Conservation (phyloP, 768 basidiomycete species). For the Cyathus striatus region DNA sequence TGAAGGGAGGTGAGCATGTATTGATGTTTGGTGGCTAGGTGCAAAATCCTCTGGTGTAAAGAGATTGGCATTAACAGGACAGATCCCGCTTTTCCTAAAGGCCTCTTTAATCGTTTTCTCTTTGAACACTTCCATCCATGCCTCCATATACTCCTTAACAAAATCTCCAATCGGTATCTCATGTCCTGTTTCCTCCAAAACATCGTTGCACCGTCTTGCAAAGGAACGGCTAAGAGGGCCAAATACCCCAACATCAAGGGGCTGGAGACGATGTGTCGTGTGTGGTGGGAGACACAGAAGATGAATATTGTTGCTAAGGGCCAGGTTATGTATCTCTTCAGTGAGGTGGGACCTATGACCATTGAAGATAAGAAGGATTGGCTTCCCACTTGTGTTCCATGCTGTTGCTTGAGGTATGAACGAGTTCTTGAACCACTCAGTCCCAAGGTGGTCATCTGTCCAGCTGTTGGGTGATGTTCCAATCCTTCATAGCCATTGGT, state of each 20-base stretch:
- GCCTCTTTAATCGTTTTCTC: slow-evolving; percentile 8
- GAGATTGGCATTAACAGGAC: slow-evolving; percentile 11
- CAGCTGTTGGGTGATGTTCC: slow-evolving; percentile 17
- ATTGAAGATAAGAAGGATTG: slow-evolving; percentile 18
- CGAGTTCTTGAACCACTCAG: slow-evolving; percentile 13
- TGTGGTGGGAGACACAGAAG: slow-evolving; percentile 4
- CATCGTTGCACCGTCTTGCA: slow-evolving; percentile 4
- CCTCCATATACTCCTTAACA: slow-evolving; percentile 14
- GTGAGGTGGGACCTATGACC: slow-evolving; percentile 16
- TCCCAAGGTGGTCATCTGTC: slow-evolving; percentile 14
- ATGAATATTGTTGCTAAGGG: neutral
- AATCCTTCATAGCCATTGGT: slow-evolving; percentile 8
- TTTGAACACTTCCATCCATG: slow-evolving; percentile 6
- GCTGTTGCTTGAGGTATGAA: slow-evolving; percentile 13
- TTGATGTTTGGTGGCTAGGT: slow-evolving; percentile 9
- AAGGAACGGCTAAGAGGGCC: slow-evolving; percentile 17
- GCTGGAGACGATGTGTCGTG: slow-evolving; percentile 4
- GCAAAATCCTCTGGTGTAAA: slow-evolving; percentile 12
- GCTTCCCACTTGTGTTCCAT: neutral
- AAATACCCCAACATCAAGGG: slow-evolving; percentile 5
- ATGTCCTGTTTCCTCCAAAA: slow-evolving; percentile 8
- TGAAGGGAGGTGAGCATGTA: neutral
- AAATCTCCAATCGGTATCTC: slow-evolving; percentile 12
- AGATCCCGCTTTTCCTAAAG: slow-evolving; percentile 13
- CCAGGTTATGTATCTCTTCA: neutral